These are phyloP conservation scores for Diplogelasinospora grovesii DNA, from an alignment of 495 filamentous ascomycete genomes.

Conservation along the genomic window DNA sequence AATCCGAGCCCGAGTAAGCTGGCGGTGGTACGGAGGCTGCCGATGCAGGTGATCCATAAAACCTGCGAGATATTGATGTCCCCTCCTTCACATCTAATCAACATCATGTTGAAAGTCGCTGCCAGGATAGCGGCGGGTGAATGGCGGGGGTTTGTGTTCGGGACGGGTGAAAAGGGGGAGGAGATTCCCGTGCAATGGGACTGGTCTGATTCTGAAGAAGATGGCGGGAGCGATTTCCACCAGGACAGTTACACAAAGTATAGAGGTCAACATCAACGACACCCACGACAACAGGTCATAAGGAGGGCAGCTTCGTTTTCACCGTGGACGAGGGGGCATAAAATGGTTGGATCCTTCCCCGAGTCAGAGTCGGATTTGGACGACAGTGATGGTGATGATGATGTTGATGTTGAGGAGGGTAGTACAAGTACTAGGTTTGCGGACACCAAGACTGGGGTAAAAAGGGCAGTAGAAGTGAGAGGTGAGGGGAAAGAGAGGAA, in stretches of 20 bases:
- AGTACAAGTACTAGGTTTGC: too few relatives aligned
- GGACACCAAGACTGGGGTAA: too few relatives aligned
- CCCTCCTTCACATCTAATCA: conserved; percentile 67
- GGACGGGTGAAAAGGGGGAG: conserved; percentile 41
- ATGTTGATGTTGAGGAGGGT: neutral
- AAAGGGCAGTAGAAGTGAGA: too few relatives aligned
- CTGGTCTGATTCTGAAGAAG: conserved; percentile 39
- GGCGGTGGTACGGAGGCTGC: conserved; percentile 46
- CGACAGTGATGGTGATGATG: conserved; percentile 1
- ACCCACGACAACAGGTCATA: conserved; percentile 6
- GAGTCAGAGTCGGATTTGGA: conserved; percentile 22
- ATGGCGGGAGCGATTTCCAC: conserved; percentile 24
- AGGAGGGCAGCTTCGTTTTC: too few relatives aligned
- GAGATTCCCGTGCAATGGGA: conserved; percentile 51
- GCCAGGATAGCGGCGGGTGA: conserved; percentile 63
- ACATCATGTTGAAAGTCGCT: conserved; percentile 72
- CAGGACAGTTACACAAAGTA: too few relatives aligned
- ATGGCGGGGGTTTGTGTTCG: conserved; percentile 46
- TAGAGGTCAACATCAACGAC: conserved; percentile 11
- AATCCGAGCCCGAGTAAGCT: conserved; percentile 16
- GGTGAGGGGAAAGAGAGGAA: too few relatives aligned
- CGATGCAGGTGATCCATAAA: conserved; percentile 63
- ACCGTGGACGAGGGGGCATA: conserved; percentile 2
- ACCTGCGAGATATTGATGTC: conserved; percentile 68
- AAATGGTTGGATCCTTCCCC: conserved; percentile 25